Conservation (phyloP, 805 yeast genomes). For the Helenozyma baotianmanensis region DNA sequence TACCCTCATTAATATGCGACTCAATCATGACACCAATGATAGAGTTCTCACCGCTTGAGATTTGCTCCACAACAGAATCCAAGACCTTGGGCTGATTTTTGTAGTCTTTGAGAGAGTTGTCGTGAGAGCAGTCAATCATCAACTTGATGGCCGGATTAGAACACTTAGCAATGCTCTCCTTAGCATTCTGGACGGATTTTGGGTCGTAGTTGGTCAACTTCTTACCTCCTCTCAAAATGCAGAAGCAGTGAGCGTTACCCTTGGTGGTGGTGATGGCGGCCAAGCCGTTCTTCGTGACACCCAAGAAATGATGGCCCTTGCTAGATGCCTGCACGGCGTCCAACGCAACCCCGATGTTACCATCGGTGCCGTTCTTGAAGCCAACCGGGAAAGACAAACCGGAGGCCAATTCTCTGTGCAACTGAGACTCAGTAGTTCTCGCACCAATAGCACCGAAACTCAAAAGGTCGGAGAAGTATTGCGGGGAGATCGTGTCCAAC, state of each 20-base stretch:
- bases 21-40: conserved; percentile 97
- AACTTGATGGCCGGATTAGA: conserved; percentile 56
- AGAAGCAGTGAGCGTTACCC: conserved; percentile 87
- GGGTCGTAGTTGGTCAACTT: conserved; percentile 86
- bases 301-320: conserved; percentile 89
- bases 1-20: conserved; percentile 85
- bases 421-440: conserved; percentile 96
- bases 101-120: conserved; percentile 88
- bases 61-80: conserved; percentile 69
- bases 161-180: conserved; percentile 42
- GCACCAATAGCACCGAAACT: conserved; percentile 99
- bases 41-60: conserved; percentile 64
- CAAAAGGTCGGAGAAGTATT: conserved; percentile 87
- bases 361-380: conserved; percentile 97
- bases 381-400: conserved; percentile 98
- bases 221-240: conserved; percentile 94
- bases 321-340: conserved; percentile 93
- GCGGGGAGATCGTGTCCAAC: conserved; percentile 97
- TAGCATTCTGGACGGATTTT: conserved; percentile 56
- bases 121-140: conserved; percentile 96
- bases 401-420: conserved; percentile 94
- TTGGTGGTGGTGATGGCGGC: conserved; percentile 95
- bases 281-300: conserved; percentile 93
- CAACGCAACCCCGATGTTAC: conserved; percentile 87
- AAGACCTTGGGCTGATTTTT: conserved; percentile 91